A percentile compares a stretch with the other conserved stretches of the same genome.
Conservation (phyloP, 208 protist species). For the Angomonas desouzai region DNA sequence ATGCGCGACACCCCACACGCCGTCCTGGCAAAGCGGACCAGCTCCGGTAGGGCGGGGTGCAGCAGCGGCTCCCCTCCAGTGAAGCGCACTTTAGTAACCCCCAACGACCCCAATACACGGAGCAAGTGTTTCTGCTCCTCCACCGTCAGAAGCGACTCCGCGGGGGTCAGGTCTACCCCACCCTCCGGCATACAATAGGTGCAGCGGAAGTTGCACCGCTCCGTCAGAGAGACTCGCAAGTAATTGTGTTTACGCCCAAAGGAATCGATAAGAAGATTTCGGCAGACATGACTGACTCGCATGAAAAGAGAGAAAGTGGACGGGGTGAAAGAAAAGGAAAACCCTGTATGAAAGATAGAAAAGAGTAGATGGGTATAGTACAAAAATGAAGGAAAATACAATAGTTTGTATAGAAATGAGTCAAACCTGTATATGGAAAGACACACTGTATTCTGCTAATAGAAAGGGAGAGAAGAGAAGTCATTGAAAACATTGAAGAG, state of each 20-base stretch:
- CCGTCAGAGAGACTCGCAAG: neutral
- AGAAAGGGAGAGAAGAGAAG: too few relatives aligned
- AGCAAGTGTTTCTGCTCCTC: neutral
- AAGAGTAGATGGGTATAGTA: too few relatives aligned
- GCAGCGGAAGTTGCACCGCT: slow-evolving; percentile 7
- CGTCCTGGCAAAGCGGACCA: neutral
- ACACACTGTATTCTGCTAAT: too few relatives aligned
- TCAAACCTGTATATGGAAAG: too few relatives aligned
- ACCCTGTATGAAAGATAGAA: too few relatives aligned
- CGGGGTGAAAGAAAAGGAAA: slow-evolving; percentile 10
- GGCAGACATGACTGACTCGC: neutral
- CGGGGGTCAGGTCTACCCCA: neutral
- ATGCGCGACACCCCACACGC: neutral
- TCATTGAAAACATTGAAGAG: too few relatives aligned
- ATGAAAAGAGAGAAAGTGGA: neutral
- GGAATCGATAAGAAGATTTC: neutral
- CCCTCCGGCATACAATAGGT: neutral
- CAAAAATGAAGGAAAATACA: too few relatives aligned
- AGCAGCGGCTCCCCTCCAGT: slow-evolving; percentile 4
- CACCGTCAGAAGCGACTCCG: neutral
- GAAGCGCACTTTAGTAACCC: neutral
- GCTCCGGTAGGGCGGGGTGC: neutral
- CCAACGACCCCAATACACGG: neutral
- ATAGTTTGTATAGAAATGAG: too few relatives aligned
- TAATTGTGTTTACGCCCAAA: neutral